Evolutionary conservation across 2,329 filamentous ascomycete genomes (phyloP), one percentile per base, ranked within the genome.

Genomic region (Fusarium chaquense): DNA sequence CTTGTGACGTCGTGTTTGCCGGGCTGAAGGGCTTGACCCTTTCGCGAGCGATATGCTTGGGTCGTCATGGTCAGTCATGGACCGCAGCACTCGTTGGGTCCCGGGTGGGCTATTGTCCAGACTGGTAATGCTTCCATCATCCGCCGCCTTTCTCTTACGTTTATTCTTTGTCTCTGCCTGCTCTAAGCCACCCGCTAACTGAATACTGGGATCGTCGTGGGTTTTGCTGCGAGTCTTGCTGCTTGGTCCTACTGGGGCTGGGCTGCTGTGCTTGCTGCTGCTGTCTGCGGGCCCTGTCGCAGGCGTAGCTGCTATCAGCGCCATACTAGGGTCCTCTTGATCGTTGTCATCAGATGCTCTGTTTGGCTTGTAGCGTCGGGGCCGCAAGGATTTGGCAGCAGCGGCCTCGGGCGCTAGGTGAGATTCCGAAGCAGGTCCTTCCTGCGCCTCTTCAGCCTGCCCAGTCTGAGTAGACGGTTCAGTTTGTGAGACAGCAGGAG

Each of bases 321-420:
- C 60, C n/a, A 77, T 54, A 49, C 76, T 78, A 6, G 78, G 76
- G 52, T 80, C 78, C 12, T 59, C 56, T n/a, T 59, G 62, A 36
- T 73, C 69, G 60, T 52, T 60, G 6, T 65, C 62, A 18, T 74
- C 76, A 22, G 61, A 68, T 26, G 75, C 75, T 65, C 65, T 65
- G 18, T 55, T 71, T 56, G 64, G 71, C 45, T 64, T 65, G 36
- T 75, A 76, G 32, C 70, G 70, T 26, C 74, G 73, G 64, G 76
- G 76, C 33, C 78, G 77, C 28, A 78, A 69, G 18, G 77, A 75
- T 51, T 77, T 71, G 12, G 74, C 73, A 47, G 76, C 76, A 38
- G 69, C 55, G n/a, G 72, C 49, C 16, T 79, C 78, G 8, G 67
- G 56, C 53, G 66, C 65, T 43, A 64, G 64, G 28, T 58, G 61